Base-by-base conservation (phyloP, 2,329 filamentous ascomycete genomes). In the Furcasterigmium sp. region DNA sequence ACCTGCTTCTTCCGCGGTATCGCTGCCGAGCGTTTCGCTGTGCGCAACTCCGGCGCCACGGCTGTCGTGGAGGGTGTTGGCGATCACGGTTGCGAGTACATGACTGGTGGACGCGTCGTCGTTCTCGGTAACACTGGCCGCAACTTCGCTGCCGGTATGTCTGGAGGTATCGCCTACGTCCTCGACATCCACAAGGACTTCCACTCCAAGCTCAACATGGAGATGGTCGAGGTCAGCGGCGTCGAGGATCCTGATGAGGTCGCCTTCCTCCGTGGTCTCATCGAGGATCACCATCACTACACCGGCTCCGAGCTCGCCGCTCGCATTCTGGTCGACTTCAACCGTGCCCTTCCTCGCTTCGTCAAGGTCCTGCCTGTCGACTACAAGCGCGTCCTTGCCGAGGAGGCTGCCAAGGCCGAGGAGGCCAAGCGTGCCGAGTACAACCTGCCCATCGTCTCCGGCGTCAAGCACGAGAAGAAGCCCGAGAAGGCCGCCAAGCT, bases 131-230 rank as follows among this genome's bases (percentile, higher is more conserved):
- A 80, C 57, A 95, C 90, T 60, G 91, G 91, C 37, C 91, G 91
- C 56, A 97, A 97, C 75, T 97, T 97, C 60, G 91, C 91, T 56
- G 91, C 91, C 48, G 91, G 91, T 75, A 97, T 97, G 91, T 96
- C 91, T 58, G 91, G 91, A 60, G 91, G 91, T 75, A 96, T 97
- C 57, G 91, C 91, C 15, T 97, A 95, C 58, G 82, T 96, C 42
- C 80, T 97, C 23, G 91, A 97, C 59, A 85, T 93, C 59, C 80
- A 91, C 62, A 79, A 85, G 52, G 89, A 96, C 68, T 95, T 96
- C 72, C 75, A 87, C 64, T 82, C 84, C 55, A 96, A 96, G 78
- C 85, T 96, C 69, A 97, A 97, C 70, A 85, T 83, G 59, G 91
- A 97, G 72, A 95, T 97, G 91, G 91, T 97, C 53, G 91, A 96